Conservation (phyloP, 305 asterid genomes). For the Fraxinus platypoda region DNA sequence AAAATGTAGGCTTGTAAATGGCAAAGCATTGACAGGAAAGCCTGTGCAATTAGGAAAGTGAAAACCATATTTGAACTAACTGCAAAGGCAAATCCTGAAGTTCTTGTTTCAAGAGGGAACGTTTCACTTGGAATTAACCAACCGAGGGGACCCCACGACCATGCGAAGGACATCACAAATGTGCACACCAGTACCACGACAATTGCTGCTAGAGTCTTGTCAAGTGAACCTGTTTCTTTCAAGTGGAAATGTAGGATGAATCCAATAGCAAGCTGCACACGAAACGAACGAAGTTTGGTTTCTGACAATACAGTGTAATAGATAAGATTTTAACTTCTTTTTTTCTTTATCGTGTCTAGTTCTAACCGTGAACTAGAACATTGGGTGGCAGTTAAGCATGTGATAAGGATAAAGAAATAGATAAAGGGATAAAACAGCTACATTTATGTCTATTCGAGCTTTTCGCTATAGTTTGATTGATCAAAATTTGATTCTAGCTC, state of each 20-base stretch:
- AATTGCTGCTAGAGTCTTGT: conserved; percentile 10
- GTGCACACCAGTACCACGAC: conserved; percentile 36
- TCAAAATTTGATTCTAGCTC: too few species aligned
- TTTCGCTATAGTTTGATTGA: too few species aligned
- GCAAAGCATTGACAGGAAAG: conserved; percentile 49
- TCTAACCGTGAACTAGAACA: background rate
- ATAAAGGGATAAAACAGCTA: too few species aligned
- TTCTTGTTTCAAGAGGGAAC: conserved; percentile 39
- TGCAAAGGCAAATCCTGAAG: conserved; percentile 55
- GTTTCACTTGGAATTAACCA: conserved; percentile 49
- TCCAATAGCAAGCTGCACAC: background rate
- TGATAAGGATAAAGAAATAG: background rate
- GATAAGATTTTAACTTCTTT: background rate
- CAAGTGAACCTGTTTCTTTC: conserved; percentile 32
- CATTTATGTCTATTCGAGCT: too few species aligned
- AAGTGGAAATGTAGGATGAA: background rate
- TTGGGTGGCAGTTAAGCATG: background rate
- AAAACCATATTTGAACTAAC: conserved; percentile 67
- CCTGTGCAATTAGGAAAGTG: conserved; percentile 46
- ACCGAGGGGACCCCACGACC: conserved; percentile 57
- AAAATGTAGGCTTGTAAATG: conserved; percentile 47
- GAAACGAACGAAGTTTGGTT: background rate
- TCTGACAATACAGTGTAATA: background rate
- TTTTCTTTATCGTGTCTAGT: background rate
- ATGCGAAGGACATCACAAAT: conserved; percentile 44